These are phyloP conservation scores for Globisporangium takayamanum DNA, from an alignment of 352 stramenopile species.

Conservation along the genomic window DNA sequence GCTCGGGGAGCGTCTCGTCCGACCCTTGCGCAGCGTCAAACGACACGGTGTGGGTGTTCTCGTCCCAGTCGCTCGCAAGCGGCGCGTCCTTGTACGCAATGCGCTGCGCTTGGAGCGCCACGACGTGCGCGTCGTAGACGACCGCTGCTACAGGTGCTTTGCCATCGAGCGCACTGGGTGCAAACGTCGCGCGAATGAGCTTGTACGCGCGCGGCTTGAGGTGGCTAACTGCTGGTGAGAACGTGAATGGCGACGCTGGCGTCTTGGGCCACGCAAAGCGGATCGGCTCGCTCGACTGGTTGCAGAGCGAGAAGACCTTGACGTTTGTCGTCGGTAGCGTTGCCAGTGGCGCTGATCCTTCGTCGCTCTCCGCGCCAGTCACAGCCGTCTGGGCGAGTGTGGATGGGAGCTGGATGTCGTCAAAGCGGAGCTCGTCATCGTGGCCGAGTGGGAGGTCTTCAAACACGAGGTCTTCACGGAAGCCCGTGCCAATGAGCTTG, in stretches of 20 bases:
- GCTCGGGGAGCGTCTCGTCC: conserved; percentile 30
- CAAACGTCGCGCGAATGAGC: conserved; percentile 71
- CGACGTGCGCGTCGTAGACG: conserved; percentile 28
- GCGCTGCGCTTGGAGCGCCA: conserved; percentile 39
- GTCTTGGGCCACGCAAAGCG: conserved; percentile 69
- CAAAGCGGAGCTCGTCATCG: conserved; percentile 84
- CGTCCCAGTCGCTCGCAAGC: conserved; percentile 63
- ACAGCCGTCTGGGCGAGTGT: neutral
- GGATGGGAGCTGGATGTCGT: conserved; percentile 58
- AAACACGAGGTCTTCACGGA: conserved; percentile 81
- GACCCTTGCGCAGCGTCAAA: conserved; percentile 26
- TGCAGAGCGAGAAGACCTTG: conserved; percentile 75
- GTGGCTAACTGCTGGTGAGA: conserved; percentile 70
- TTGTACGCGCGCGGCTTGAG: conserved; percentile 51
- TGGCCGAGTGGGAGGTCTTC: conserved; percentile 75
- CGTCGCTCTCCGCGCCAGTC: neutral
- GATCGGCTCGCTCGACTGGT: conserved; percentile 48
- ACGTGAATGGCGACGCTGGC: conserved; percentile 42
- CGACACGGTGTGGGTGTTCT: conserved; percentile 54
- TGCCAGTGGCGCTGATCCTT: conserved; percentile 2
- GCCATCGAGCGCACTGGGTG: conserved; percentile 16
- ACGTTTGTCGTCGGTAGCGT: conserved; percentile 22
- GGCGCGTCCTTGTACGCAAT: conserved; percentile 39
- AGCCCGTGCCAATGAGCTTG: conserved; percentile 63
- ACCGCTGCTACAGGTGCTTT: conserved; percentile 16